These are phyloP conservation scores for Xanthoconium stramineum DNA, from an alignment of 768 basidiomycete genomes.

Conservation along the genomic window DNA sequence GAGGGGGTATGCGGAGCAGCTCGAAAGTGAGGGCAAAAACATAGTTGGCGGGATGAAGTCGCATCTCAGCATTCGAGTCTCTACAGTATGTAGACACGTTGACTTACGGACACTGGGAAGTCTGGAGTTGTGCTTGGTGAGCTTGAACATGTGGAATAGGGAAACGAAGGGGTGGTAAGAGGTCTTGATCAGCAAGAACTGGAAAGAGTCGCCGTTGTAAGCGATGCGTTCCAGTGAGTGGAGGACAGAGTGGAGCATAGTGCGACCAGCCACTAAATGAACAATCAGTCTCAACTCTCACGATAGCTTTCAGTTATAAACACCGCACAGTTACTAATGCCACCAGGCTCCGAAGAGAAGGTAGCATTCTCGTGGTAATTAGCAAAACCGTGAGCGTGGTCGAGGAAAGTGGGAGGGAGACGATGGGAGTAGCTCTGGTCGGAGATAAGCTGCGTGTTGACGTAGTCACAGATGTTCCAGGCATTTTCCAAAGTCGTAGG, in stretches of 20 bases:
- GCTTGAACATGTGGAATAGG: conserved; percentile 75
- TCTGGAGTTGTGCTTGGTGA: conserved; percentile 54
- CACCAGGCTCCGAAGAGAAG: conserved; percentile 58
- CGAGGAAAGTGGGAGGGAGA: conserved; percentile 73
- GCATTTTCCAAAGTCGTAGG: conserved; percentile 66
- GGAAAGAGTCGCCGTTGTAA: conserved; percentile 75
- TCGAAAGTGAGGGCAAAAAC: conserved; percentile 75
- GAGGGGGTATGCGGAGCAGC: conserved; percentile 70
- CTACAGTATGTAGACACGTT: background rate
- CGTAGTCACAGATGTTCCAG: conserved; percentile 79
- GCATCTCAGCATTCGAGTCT: conserved; percentile 9
- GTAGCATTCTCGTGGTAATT: conserved; percentile 77
- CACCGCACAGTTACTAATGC: conserved; percentile 75
- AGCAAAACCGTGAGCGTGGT: conserved; percentile 72
- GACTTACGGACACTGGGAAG: conserved; percentile 63
- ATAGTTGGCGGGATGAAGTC: conserved; percentile 53
- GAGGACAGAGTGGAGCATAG: conserved; percentile 70
- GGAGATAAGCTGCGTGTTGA: conserved; percentile 73
- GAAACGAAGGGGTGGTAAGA: conserved; percentile 92
- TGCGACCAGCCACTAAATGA: conserved; percentile 72
- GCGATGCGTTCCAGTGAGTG: conserved; percentile 72
- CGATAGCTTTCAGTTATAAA: background rate
- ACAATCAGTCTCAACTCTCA: conserved; percentile 5
- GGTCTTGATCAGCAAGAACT: conserved; percentile 73
- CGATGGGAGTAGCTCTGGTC: conserved; percentile 79